Percentiles rank a stretch among this genome's conserved stretches.
phyloP scores from a whole-genome alignment of 331 rosid species.

The Cucumis variabilis region DNA sequence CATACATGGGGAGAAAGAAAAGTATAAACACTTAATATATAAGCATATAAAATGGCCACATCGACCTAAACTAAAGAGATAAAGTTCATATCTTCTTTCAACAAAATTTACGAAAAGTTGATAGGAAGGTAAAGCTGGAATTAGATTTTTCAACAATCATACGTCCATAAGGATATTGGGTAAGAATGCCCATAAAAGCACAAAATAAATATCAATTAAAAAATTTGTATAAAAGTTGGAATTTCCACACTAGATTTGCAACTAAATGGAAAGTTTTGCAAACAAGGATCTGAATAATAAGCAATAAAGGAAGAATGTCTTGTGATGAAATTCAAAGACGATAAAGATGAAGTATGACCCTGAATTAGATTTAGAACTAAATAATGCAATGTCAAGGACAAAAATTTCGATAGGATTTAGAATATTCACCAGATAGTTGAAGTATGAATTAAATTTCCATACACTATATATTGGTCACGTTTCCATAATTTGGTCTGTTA shows the following conservation, averaged over 20 bases:
- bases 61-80: neutral
- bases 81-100: neutral
- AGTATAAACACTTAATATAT: neutral
- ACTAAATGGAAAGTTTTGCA: neutral
- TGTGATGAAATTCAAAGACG: neutral
- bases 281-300: neutral
- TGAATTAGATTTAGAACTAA: slow-evolving; percentile 14
- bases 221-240: neutral
- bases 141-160: slow-evolving; percentile 6
- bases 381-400: neutral
- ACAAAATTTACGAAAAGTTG: neutral
- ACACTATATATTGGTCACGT: neutral
- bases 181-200: neutral
- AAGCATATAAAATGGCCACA: neutral
- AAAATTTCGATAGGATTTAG: neutral
- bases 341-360: neutral
- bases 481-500: neutral
- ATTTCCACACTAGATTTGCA: neutral
- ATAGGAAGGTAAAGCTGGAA: slow-evolving; percentile 7
- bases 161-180: slow-evolving; percentile 1
- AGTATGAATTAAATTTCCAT: neutral
- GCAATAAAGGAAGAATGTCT: neutral
- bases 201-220: neutral
- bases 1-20: neutral
- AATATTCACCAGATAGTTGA: neutral